A percentile compares a stretch with the other conserved stretches of the same genome.
Evolutionary conservation across 352 stramenopile species (phyloP).

Genomic region (Phytopythium ostracodes): DNA sequence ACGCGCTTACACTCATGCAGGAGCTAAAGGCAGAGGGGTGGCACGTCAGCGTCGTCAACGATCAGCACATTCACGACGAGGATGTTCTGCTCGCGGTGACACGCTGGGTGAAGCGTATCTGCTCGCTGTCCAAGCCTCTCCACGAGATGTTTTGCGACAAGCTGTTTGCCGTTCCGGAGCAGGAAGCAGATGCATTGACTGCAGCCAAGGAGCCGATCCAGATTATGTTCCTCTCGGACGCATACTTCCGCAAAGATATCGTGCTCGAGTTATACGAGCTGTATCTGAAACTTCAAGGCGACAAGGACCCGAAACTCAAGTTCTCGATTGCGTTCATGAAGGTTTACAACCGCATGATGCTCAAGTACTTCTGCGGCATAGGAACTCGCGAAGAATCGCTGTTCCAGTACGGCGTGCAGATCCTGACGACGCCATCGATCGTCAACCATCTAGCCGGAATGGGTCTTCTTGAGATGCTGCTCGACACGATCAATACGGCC

Average conservation of each 20-base stretch:
- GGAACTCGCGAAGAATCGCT: constrained; percentile 88
- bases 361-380: constrained; percentile 88
- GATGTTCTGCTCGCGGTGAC: constrained; percentile 57
- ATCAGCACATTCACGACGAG: constrained; percentile 71
- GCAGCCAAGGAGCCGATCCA: constrained; percentile 67
- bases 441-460: constrained; percentile 58
- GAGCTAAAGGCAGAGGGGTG: constrained; percentile 75
- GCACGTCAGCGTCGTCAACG: constrained; percentile 78
- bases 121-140: constrained; percentile 50
- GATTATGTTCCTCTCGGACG: constrained; percentile 91
- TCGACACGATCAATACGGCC: constrained; percentile 74
- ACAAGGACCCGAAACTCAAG: constrained; percentile 93
- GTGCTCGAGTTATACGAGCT: constrained; percentile 90
- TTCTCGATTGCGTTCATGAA: constrained; percentile 89
- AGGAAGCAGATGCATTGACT: constrained; percentile 7
- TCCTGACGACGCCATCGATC: constrained; percentile 91
- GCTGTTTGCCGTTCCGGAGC: constrained; percentile 41
- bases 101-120: constrained; percentile 72
- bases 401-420: constrained; percentile 91
- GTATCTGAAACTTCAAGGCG: constrained; percentile 93
- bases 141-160: constrained; percentile 68
- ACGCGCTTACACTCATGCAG: constrained; percentile 74
- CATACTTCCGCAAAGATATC: constrained; percentile 94
- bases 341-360: constrained; percentile 83
- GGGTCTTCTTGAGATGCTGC: constrained; percentile 66